Conservation (phyloP, 1,139 yeast species). For the Kluyveromyces sp. region DNA sequence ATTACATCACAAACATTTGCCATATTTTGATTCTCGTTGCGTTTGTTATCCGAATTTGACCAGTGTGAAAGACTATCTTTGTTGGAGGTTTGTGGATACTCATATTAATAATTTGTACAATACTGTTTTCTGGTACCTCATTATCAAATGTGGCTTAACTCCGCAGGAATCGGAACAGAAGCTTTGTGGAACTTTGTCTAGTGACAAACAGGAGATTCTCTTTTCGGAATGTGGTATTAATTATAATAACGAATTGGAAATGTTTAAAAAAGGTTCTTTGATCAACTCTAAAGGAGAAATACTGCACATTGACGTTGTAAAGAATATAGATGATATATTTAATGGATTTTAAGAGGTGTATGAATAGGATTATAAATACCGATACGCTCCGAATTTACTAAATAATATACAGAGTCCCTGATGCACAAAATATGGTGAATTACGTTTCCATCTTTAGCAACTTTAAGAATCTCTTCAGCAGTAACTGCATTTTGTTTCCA, state of each 20-base stretch:
- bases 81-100: conserved; percentile 97
- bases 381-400: conserved; percentile 9
- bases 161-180: conserved; percentile 72
- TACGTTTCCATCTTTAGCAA: conserved; percentile 6
- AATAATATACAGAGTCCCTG: conserved; percentile 6
- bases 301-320: conserved; percentile 33
- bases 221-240: conserved; percentile 73
- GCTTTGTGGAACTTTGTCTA: conserved; percentile 61
- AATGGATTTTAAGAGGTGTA: conserved; percentile 16
- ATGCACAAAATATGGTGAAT: conserved; percentile 8
- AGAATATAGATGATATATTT: conserved; percentile 31
- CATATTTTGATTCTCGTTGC: conserved; percentile 88
- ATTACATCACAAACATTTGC: conserved; percentile 43
- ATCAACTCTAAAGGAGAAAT: conserved; percentile 48
- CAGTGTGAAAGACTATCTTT: conserved; percentile 67
- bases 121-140: conserved; percentile 87
- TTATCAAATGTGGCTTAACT: conserved; percentile 57
- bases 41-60: conserved; percentile 67
- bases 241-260: conserved; percentile 84
- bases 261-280: conserved; percentile 79
- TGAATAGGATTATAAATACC: background rate
- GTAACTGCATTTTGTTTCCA: conserved; percentile 8
- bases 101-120: conserved; percentile 92
- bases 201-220: conserved; percentile 82
- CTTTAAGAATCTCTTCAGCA: conserved; percentile 1